phyloP scores from a whole-genome alignment of 805 yeast genomes.

The Lachancea kluyveri region DNA sequence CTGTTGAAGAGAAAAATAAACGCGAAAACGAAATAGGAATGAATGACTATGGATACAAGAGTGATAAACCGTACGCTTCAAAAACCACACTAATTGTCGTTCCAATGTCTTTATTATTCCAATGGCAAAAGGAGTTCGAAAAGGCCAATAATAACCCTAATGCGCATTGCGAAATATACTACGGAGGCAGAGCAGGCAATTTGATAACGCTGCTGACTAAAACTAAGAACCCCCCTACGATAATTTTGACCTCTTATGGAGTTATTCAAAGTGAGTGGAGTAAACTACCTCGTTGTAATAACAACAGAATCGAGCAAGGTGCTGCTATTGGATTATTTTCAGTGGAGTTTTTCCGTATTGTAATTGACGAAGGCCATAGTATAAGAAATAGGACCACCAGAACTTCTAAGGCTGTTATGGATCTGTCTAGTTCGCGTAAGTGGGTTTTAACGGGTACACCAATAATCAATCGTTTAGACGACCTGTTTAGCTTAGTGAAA shows the following conservation, averaged over 20 bases:
- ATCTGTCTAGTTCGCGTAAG: conserved; percentile 53
- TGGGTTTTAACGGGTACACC: conserved; percentile 96
- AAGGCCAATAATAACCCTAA: conserved; percentile 45
- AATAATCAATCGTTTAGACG: conserved; percentile 81
- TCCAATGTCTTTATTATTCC: conserved; percentile 86
- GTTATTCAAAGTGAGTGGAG: conserved; percentile 74
- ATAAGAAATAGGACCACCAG: conserved; percentile 75
- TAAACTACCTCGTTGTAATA: conserved; percentile 30
- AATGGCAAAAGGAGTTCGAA: conserved; percentile 81
- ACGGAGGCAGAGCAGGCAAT: conserved; percentile 61
- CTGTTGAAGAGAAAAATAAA: neutral
- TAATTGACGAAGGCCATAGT: conserved; percentile 86
- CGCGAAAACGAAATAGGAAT: conserved; percentile 7
- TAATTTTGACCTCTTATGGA: conserved; percentile 82
- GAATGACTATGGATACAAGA: neutral
- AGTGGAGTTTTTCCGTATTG: conserved; percentile 66
- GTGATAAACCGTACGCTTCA: conserved; percentile 46
- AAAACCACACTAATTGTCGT: conserved; percentile 73
- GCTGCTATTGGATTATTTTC: conserved; percentile 54
- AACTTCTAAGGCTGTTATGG: conserved; percentile 72
- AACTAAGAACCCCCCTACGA: conserved; percentile 48
- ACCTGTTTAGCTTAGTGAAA: conserved; percentile 68
- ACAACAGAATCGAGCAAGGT: conserved; percentile 10
- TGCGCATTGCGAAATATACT: conserved; percentile 55
- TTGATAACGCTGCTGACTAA: conserved; percentile 40